phyloP scores from a whole-genome alignment of 768 basidiomycete genomes.

The Leccinellum rugosiceps region DNA sequence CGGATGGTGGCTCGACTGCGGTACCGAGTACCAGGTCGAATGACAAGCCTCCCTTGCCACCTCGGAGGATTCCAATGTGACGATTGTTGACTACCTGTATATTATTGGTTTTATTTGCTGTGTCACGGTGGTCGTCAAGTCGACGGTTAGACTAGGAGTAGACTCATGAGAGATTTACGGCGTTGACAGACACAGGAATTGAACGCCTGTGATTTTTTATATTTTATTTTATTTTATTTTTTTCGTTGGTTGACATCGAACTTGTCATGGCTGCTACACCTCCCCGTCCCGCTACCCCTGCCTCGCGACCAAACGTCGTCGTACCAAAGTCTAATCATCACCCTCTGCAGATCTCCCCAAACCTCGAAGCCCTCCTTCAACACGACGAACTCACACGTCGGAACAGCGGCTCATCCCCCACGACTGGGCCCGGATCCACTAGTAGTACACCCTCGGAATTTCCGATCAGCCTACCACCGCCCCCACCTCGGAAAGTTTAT shows the following conservation, averaged over 20 bases:
- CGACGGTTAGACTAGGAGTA: no score
- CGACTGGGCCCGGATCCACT: conserved; percentile 3
- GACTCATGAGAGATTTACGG: no score
- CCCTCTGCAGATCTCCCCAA: conserved; percentile 50
- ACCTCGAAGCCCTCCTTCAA: conserved; percentile 57
- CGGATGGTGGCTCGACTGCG: conserved; percentile 4
- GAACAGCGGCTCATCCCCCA: conserved; percentile 23
- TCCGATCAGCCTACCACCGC: conserved; percentile 30
- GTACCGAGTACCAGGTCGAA: conserved; percentile 1
- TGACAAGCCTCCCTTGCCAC: conserved; percentile 34
- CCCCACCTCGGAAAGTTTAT: conserved; percentile 30
- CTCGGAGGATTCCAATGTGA: conserved; percentile 26
- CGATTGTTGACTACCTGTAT: no score
- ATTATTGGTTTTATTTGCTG: neutral
- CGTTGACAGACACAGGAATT: conserved; percentile 9
- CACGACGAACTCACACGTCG: conserved; percentile 51
- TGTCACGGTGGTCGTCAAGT: no score
- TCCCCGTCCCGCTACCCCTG: conserved; percentile 21
- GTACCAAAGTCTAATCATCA: conserved; percentile 7
- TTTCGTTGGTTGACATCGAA: neutral
- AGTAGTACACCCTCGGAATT: conserved; percentile 14
- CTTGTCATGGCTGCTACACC: conserved; percentile 21
- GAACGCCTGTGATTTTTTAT: neutral
- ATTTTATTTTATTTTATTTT: neutral
- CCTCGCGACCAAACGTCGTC: neutral